Evolutionary conservation across 2,329 filamentous ascomycete genomes (phyloP), one percentile per base, ranked within the genome.

Genomic region (Penicillium sp.): DNA sequence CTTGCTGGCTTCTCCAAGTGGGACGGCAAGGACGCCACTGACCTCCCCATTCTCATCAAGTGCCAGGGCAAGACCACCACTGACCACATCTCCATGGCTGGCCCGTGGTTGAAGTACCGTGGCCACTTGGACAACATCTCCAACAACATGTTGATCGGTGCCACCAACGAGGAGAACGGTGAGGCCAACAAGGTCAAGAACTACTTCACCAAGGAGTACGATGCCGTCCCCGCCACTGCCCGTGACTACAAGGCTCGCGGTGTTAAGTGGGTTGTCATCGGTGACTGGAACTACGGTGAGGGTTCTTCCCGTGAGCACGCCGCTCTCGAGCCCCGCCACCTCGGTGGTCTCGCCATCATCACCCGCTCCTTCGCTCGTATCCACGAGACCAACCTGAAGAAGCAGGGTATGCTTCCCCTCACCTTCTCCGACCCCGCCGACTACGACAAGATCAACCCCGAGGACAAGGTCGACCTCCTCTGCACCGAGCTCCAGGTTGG

Each of bases 311-410:
- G 94, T 84, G 94, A 99, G 83, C 94, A 99, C 76, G 94, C 94
- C 67, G 94, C 94, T 77, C 87, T 99, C 59, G 93, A 99, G 83
- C 94, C 94, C 73, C 88, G 94, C 75, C 93, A 97, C 82, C 88
- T 99, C 63, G 94, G 94, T 72, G 94, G 93, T 77, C 85, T 97
- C 70, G 94, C 93, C 71, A 96, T 99, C 82, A 95, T 99, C 75
- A 92, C 89, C 72, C 88, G 91, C 73, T 90, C 86, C 62, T 99
- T 99, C 75, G 94, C 94, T 71, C 94, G 94, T 89, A 99, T 99
- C 73, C 94, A 99, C 85, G 94, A 99, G 85, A 99, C 94, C 83
- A 99, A 99, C 86, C 81, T 99, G 82, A 99, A 99, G 90, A 99
- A 99, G 88, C 94, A 99, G 86, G 94, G 94, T 80, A 97, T 99